phyloP scores from a whole-genome alignment of 2,329 filamentous ascomycete species.

The Fusarium agapanthi region DNA sequence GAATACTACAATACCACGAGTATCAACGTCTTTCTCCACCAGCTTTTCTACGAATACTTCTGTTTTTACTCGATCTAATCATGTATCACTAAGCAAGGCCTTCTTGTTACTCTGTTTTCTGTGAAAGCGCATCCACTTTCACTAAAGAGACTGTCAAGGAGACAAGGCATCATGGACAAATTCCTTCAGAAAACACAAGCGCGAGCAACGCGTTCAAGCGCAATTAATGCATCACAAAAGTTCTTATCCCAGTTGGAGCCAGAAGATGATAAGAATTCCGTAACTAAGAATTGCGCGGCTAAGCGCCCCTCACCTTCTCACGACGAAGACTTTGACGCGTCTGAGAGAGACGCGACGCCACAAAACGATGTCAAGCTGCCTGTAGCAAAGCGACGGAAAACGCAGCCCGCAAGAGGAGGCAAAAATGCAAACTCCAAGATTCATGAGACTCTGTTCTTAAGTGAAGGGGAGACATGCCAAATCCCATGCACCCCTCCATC shows the following conservation, averaged over 20 bases:
- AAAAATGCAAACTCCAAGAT: constrained; percentile 20
- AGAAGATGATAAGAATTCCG: constrained; percentile 8
- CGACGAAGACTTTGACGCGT: constrained; percentile 37
- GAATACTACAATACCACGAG: not conserved
- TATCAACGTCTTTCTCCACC: not conserved
- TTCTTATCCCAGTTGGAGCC: constrained; percentile 29
- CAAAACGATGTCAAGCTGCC: constrained; percentile 29
- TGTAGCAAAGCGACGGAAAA: constrained; percentile 35
- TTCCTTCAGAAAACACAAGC: constrained; percentile 12
- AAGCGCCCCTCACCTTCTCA: constrained; percentile 25
- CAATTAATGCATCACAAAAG: constrained; percentile 29
- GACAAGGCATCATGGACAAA: not conserved
- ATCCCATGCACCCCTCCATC: constrained; percentile 26
- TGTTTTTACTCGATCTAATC: not conserved
- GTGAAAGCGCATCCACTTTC: not conserved
- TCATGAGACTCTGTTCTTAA: constrained; percentile 29
- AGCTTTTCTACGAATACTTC: not conserved
- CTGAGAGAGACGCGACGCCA: constrained; percentile 32
- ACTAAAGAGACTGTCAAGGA: not conserved
- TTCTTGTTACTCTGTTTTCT: not conserved
- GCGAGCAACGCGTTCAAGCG: constrained; percentile 35
- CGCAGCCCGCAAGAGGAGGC: constrained; percentile 19
- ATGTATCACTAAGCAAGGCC: not conserved
- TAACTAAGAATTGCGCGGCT: not conserved
- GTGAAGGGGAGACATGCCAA: not conserved